Evolutionary conservation across 768 basidiomycete species (phyloP).

Genomic region (Lentinula guzmanii): DNA sequence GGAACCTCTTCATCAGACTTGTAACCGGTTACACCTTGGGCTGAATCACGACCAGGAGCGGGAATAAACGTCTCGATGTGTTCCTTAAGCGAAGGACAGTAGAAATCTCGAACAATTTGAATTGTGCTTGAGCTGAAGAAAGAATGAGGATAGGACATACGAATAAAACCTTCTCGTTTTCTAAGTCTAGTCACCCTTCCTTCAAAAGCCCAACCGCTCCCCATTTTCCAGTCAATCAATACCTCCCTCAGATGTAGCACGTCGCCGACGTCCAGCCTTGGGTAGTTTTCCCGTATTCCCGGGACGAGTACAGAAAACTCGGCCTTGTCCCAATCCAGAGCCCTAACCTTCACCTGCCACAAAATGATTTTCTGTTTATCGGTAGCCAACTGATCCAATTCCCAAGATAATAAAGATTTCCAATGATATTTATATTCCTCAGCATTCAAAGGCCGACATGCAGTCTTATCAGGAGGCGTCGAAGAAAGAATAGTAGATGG

Average conservation of each 20-base stretch:
- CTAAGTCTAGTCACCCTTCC: slow-evolving; percentile 35
- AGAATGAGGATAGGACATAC: slow-evolving; percentile 24
- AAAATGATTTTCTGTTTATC: slow-evolving; percentile 39
- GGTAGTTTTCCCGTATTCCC: slow-evolving; percentile 25
- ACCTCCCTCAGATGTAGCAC: slow-evolving; percentile 40
- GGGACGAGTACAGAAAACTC: slow-evolving; percentile 9
- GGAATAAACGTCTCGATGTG: slow-evolving; percentile 32
- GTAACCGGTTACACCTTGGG: slow-evolving; percentile 15
- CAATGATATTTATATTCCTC: slow-evolving; percentile 35
- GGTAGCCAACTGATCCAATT: slow-evolving; percentile 33
- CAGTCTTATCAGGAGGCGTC: slow-evolving; percentile 18
- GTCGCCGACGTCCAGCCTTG: slow-evolving; percentile 38
- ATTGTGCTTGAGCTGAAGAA: neutral
- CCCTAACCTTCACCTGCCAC: slow-evolving; percentile 25
- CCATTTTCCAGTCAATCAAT: slow-evolving; percentile 20
- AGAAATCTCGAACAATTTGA: slow-evolving; percentile 25
- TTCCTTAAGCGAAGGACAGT: slow-evolving; percentile 30
- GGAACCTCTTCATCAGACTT: slow-evolving; percentile 31
- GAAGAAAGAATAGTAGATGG: slow-evolving; percentile 16
- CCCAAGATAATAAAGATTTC: slow-evolving; percentile 36
- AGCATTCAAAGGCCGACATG: slow-evolving; percentile 18
- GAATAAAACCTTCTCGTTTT: slow-evolving; percentile 40
- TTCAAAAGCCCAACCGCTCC: slow-evolving; percentile 37
- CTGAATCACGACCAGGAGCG: slow-evolving; percentile 5
- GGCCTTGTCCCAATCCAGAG: slow-evolving; percentile 3